Conservation (phyloP, 2,329 filamentous ascomycete genomes). For the Fusarium clavum region DNA sequence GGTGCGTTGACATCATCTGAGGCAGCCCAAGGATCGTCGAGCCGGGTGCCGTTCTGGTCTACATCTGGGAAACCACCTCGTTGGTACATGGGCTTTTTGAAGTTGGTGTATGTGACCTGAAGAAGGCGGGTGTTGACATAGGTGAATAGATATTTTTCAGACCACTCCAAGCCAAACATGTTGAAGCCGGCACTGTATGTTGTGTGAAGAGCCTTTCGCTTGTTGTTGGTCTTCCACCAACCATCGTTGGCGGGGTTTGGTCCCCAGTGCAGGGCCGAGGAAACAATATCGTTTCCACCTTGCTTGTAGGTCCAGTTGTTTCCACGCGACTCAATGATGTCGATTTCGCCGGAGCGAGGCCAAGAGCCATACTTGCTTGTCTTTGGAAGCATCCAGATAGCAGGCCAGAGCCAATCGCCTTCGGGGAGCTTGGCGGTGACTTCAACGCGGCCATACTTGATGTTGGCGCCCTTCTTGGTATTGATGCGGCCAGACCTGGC, state of each 20-base stretch:
- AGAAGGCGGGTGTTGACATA: conserved; percentile 84
- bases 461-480: conserved; percentile 75
- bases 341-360: conserved; percentile 86
- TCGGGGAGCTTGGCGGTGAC: conserved; percentile 79
- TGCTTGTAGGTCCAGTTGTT: conserved; percentile 82
- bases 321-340: conserved; percentile 83
- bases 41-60: conserved; percentile 72
- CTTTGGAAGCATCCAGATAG: conserved; percentile 90
- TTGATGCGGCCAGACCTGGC: conserved; percentile 82
- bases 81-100: conserved; percentile 74
- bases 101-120: conserved; percentile 84
- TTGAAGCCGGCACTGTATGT: conserved; percentile 78
- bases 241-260: conserved; percentile 77
- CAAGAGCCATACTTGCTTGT: conserved; percentile 78
- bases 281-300: conserved; percentile 84
- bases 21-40: conserved; percentile 72
- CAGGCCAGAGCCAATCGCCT: conserved; percentile 91
- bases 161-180: conserved; percentile 87
- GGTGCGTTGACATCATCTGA: conserved; percentile 73
- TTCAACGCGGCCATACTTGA: conserved; percentile 86
- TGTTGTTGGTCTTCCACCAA: conserved; percentile 87
- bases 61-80: conserved; percentile 75
- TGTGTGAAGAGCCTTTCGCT: conserved; percentile 78
- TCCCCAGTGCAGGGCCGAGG: conserved; percentile 85
- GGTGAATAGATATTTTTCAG: conserved; percentile 87